Evolutionary conservation across 2,329 filamentous ascomycete genomes (phyloP).

Genomic region (Arthrobotrys sphaeroides): DNA sequence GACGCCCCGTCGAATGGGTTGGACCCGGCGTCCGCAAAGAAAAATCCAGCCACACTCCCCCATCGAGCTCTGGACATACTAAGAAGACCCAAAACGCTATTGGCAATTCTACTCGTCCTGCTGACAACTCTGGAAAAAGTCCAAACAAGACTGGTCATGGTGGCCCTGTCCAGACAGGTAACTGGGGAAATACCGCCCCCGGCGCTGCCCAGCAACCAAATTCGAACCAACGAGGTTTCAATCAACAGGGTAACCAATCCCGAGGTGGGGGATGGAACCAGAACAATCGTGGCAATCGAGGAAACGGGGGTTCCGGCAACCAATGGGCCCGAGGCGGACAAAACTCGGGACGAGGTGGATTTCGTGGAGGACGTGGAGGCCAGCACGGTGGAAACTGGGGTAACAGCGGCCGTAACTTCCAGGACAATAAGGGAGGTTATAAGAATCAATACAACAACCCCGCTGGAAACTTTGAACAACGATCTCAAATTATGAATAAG

Average conservation of each 20-base stretch:
- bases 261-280: not conserved
- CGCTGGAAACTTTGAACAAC: not conserved
- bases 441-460: not conserved
- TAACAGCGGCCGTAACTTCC: not conserved
- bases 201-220: not conserved
- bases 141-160: not conserved
- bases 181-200: constrained; percentile 29
- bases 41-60: constrained; percentile 9
- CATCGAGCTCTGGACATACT: not conserved
- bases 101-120: not conserved
- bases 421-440: constrained; percentile 1
- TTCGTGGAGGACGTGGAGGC: not conserved
- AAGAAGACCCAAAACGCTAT: not conserved
- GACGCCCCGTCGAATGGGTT: constrained; percentile 29
- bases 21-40: constrained; percentile 28
- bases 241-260: constrained; percentile 7
- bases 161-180: not conserved
- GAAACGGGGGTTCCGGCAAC: not conserved
- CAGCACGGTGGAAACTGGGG: not conserved
- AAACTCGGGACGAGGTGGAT: not conserved
- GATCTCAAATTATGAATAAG: not conserved
- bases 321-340: not conserved
- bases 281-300: constrained; percentile 3
- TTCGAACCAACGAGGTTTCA: not conserved
- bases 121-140: not conserved